phyloP scores from a whole-genome alignment of 164 flowering plant species.

The Dillenia suffruticosa region DNA sequence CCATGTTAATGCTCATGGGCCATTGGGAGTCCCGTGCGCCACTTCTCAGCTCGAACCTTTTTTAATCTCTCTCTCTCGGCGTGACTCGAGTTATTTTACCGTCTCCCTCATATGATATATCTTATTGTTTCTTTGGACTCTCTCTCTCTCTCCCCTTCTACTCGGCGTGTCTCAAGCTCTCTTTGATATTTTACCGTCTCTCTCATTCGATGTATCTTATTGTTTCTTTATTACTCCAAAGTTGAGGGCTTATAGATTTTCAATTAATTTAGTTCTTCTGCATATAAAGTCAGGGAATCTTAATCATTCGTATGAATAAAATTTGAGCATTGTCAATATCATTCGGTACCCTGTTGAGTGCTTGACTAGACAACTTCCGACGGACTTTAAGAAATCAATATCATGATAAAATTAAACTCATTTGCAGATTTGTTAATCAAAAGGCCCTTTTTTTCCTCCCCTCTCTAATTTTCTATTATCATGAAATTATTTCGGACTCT shows the following conservation, averaged over 20 bases:
- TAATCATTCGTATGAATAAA: neutral
- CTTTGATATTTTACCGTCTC: neutral
- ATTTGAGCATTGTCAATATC: too few species aligned
- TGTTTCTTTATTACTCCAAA: neutral
- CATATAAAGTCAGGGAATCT: neutral
- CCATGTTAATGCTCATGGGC: slow-evolving; percentile 18
- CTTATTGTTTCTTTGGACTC: neutral
- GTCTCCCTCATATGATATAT: neutral
- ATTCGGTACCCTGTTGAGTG: too few species aligned
- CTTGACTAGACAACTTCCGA: too few species aligned
- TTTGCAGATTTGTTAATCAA: too few species aligned
- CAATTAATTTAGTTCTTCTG: neutral
- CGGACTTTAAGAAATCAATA: too few species aligned
- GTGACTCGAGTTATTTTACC: neutral
- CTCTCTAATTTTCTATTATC: too few species aligned
- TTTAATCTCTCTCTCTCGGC: neutral
- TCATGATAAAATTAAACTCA: too few species aligned
- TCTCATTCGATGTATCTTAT: neutral
- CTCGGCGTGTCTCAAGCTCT: neutral
- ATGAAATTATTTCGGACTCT: too few species aligned
- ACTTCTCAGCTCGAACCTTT: slow-evolving; percentile 18
- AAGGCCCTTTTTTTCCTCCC: too few species aligned
- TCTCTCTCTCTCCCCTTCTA: neutral
- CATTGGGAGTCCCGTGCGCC: slow-evolving; percentile 47
- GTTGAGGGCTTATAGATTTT: neutral